These are phyloP conservation scores for Aspergillus unguis DNA, from an alignment of 2,329 filamentous ascomycete genomes.

Conservation along the genomic window DNA sequence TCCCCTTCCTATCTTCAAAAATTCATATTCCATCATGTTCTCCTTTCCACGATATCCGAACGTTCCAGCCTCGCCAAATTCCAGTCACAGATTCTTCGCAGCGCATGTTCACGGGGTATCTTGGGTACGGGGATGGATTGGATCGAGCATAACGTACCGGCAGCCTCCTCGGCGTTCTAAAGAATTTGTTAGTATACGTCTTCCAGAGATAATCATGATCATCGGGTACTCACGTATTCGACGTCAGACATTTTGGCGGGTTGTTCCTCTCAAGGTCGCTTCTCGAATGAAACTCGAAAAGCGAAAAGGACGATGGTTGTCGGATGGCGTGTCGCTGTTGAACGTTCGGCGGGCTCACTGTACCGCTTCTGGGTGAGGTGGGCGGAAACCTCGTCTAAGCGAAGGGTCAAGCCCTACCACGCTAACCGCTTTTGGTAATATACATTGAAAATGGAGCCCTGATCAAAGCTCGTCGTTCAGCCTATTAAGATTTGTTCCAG, in stretches of 20 bases:
- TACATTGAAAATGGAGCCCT: slow-evolving; percentile 2
- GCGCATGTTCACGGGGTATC: slow-evolving; percentile 5
- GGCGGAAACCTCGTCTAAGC: slow-evolving; percentile 42
- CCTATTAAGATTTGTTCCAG: slow-evolving; percentile 1
- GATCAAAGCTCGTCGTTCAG: background rate
- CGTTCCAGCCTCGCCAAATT: slow-evolving; percentile 4
- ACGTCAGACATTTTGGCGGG: slow-evolving; percentile 77
- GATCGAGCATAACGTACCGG: slow-evolving; percentile 54
- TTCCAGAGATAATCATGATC: background rate
- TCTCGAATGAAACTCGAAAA: slow-evolving; percentile 47
- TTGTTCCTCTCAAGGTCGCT: slow-evolving; percentile 43
- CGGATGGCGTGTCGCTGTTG: slow-evolving; percentile 36
- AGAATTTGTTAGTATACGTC: slow-evolving; percentile 30
- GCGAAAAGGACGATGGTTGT: slow-evolving; percentile 41
- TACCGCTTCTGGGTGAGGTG: slow-evolving; percentile 34
- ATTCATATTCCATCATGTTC: slow-evolving; percentile 9
- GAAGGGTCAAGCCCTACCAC: slow-evolving; percentile 42
- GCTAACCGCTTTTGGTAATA: slow-evolving; percentile 25
- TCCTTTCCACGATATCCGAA: slow-evolving; percentile 16
- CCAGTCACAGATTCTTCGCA: slow-evolving; percentile 1
- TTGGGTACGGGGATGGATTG: slow-evolving; percentile 13
- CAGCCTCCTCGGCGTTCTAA: slow-evolving; percentile 95
- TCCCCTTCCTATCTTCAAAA: background rate
- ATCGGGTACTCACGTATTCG: slow-evolving; percentile 70
- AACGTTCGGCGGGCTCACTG: slow-evolving; percentile 27